phyloP scores from a whole-genome alignment of 2,329 filamentous ascomycete species.

The Cladosporium phlei region DNA sequence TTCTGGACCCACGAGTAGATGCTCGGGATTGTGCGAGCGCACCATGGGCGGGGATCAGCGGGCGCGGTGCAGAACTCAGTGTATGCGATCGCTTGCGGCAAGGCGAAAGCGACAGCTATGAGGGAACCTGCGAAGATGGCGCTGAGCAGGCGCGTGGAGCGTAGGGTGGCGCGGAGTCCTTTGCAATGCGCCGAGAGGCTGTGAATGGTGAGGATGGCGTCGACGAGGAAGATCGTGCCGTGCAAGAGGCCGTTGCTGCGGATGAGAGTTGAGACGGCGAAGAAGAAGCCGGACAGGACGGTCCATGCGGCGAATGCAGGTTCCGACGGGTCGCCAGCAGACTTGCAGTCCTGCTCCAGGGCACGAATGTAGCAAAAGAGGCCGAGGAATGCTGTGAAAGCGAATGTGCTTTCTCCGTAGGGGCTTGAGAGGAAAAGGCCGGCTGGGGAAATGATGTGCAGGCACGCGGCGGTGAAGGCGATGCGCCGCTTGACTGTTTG shows the following conservation, averaged over 20 bases:
- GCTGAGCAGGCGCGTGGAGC: slow-evolving; percentile 23
- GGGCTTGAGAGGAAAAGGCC: slow-evolving; percentile 86
- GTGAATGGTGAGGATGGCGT: too few relatives aligned
- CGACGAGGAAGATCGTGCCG: slow-evolving; percentile 68
- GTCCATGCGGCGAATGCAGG: slow-evolving; percentile 15
- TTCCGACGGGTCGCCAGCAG: too few relatives aligned
- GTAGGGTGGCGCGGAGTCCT: slow-evolving; percentile 37
- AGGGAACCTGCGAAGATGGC: slow-evolving; percentile 63
- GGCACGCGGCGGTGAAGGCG: slow-evolving; percentile 62
- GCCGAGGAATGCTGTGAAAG: slow-evolving; percentile 70
- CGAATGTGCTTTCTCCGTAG: slow-evolving; percentile 75
- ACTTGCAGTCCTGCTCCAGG: slow-evolving; percentile 19
- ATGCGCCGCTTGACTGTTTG: slow-evolving; percentile 37
- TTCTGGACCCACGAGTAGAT: slow-evolving; percentile 88
- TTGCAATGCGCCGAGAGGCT: too few relatives aligned
- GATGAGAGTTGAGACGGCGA: slow-evolving; percentile 68
- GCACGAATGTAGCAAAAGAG: slow-evolving; percentile 62
- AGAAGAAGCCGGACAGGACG: slow-evolving; percentile 36
- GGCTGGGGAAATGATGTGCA: slow-evolving; percentile 82
- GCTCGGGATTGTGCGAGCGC: slow-evolving; percentile 65
- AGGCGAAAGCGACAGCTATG: slow-evolving; percentile 61
- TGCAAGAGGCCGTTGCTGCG: slow-evolving; percentile 84
- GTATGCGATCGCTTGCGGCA: slow-evolving; percentile 75
- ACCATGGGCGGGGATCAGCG: slow-evolving; percentile 62
- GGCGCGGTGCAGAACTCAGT: slow-evolving; percentile 60